Base-by-base conservation (phyloP, 768 basidiomycete species). In the Cubamyces lactineus region DNA sequence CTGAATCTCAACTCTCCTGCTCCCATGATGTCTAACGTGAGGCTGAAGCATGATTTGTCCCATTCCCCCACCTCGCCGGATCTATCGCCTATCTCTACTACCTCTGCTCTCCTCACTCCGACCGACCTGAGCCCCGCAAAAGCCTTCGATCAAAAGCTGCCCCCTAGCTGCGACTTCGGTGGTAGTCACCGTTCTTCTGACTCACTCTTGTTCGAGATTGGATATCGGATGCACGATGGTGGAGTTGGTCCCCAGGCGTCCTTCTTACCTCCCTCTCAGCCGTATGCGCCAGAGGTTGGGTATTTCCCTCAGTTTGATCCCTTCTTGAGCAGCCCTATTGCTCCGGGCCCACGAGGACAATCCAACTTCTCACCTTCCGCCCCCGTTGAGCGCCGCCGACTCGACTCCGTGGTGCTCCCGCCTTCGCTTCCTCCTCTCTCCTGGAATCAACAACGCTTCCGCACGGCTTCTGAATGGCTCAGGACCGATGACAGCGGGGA, bases 1-100 rank as follows among this genome's bases (percentile, higher is more conserved):
- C 79, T 93, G 51, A 88, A 92, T 70, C 85, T 93, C 67, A 87
- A 86, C 70, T 92, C 91, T 30, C 91, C 91, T 15, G 83, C 79
- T 64, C 86, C 84, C 62, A 71, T 30, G 26, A 24, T 74, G 34
- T 61, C 64, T 49, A 69, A 75, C 46, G 80, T 81, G 13, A 72
- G 78, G 64, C 79, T 83, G 26, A 64, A 78, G 43, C 78, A 78
- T 58, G 72, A 66, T 73, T 67, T 85, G 60, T 80, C 73, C 52
- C 70, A 80, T 60, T 67, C 66, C 9, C 81, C 84, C 42, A 72
- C 78, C 2, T 69, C 87, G 46, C 88, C 89, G 0, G 88, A 91
- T 67, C 80, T 89, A 61, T 91, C 88, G 45, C 89, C 89, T 15
- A 84, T 84, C 40, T 91, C 89, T 30, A 86, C 83, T 1, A 81